A percentile compares a stretch with the other conserved stretches of the same genome.
Conservation (phyloP, 305 asterid genomes). For the Salvia sclarea region DNA sequence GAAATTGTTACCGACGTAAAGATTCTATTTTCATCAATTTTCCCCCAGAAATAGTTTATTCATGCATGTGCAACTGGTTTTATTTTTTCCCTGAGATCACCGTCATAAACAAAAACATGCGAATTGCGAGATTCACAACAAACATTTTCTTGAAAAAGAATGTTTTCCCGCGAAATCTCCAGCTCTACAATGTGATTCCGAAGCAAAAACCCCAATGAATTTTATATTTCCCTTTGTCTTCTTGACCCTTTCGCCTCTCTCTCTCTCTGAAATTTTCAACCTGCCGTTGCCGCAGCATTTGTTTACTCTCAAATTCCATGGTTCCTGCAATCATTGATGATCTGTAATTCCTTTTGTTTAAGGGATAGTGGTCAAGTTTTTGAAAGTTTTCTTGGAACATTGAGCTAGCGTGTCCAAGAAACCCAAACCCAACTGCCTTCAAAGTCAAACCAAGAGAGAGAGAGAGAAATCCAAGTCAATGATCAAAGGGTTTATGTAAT, state of each 20-base stretch:
- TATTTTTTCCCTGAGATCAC: conserved; percentile 7
- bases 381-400: conserved; percentile 43
- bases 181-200: conserved; percentile 29
- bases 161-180: conserved; percentile 42
- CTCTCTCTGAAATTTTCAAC: background rate
- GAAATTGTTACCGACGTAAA: conserved; percentile 5
- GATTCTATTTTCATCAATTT: background rate
- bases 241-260: background rate
- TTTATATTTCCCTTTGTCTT: background rate
- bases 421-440: conserved; percentile 33
- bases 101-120: background rate
- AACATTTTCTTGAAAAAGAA: conserved; percentile 19
- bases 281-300: conserved; percentile 1
- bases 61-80: background rate
- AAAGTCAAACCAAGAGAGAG: conserved; percentile 50
- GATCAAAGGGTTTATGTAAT: conserved; percentile 46
- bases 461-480: conserved; percentile 57
- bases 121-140: background rate
- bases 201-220: conserved; percentile 1
- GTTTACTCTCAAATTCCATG: background rate
- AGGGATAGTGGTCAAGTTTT: conserved; percentile 28
- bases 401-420: conserved; percentile 37
- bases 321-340: conserved; percentile 12
- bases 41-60: conserved; percentile 7
- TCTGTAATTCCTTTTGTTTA: conserved; percentile 8